phyloP scores from a whole-genome alignment of 352 stramenopile genomes.

The Saprolegnia parasitica region DNA sequence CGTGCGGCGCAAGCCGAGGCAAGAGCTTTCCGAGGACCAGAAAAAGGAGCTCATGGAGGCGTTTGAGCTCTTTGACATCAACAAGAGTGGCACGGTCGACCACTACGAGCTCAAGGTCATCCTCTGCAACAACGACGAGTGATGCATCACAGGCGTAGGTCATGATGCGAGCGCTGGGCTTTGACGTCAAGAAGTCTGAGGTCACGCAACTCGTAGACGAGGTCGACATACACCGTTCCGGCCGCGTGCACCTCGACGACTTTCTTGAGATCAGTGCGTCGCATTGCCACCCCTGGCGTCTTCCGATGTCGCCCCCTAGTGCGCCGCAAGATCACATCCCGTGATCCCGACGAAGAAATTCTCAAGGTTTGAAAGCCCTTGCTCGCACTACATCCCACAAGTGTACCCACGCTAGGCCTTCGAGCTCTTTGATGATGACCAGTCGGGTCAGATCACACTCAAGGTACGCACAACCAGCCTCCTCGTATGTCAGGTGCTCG shows the following conservation, averaged over 20 bases:
- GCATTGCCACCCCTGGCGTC: not conserved
- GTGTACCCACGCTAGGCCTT: conserved; percentile 55
- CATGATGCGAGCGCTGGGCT: conserved; percentile 90
- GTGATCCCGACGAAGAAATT: conserved; percentile 91
- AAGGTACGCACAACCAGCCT: conserved; percentile 38
- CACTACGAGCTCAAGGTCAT: conserved; percentile 91
- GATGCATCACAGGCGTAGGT: conserved; percentile 33
- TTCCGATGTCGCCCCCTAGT: conserved; percentile 35
- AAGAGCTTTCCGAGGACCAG: conserved; percentile 76
- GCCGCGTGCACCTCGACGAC: conserved; percentile 84
- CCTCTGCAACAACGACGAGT: not conserved
- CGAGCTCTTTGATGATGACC: conserved; percentile 91
- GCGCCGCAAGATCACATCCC: conserved; percentile 69
- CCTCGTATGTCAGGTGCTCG: too few relatives aligned
- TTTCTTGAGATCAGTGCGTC: conserved; percentile 89
- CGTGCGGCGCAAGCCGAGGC: conserved; percentile 28
- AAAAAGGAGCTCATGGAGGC: conserved; percentile 89
- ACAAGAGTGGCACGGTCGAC: conserved; percentile 87
- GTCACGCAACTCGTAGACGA: conserved; percentile 87
- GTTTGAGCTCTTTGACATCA: conserved; percentile 92
- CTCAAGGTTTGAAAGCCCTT: conserved; percentile 41
- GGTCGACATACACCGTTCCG: conserved; percentile 79
- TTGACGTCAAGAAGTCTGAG: conserved; percentile 86
- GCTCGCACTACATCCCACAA: too few relatives aligned
- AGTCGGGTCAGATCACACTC: conserved; percentile 80